phyloP scores from a whole-genome alignment of 768 basidiomycete species.

The Guyanaporus albipodus region DNA sequence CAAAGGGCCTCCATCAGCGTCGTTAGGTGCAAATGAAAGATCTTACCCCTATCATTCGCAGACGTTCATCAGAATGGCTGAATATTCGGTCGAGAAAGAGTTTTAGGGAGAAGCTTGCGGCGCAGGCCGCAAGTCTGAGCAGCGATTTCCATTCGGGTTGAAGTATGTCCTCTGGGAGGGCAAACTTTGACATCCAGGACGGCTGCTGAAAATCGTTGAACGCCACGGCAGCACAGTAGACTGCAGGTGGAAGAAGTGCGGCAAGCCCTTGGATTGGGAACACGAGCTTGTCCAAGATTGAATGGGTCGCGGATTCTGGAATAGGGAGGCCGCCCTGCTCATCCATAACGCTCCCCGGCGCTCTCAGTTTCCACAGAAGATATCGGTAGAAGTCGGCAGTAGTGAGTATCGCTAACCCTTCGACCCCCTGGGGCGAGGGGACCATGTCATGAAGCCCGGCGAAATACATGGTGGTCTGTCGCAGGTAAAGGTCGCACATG shows the following conservation, averaged over 20 bases:
- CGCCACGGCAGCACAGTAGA: constrained; percentile 27
- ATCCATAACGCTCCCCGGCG: neutral
- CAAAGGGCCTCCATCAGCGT: neutral
- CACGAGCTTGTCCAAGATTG: constrained; percentile 26
- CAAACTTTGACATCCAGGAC: constrained; percentile 30
- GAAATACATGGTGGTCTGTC: constrained; percentile 25
- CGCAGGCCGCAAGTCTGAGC: constrained; percentile 28
- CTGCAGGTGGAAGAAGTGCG: constrained; percentile 21
- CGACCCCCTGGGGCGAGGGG: constrained; percentile 14
- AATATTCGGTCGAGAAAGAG: constrained; percentile 11
- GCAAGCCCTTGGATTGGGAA: constrained; percentile 27
- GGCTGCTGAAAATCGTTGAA: constrained; percentile 34
- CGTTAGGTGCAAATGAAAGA: neutral
- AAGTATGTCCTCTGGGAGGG: constrained; percentile 25
- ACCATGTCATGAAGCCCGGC: constrained; percentile 21
- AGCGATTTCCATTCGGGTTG: constrained; percentile 20
- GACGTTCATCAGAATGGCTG: constrained; percentile 25
- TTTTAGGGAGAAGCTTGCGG: constrained; percentile 19
- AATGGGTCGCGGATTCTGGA: constrained; percentile 9
- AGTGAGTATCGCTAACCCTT: constrained; percentile 23
- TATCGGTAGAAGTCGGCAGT: constrained; percentile 25
- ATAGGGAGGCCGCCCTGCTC: constrained; percentile 19
- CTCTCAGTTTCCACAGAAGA: constrained; percentile 9
- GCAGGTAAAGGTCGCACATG: constrained; percentile 5
- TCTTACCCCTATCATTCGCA: constrained; percentile 33